These are phyloP conservation scores for Sechiopsis laciniata DNA, from an alignment of 306 rosid species.

Conservation along the genomic window DNA sequence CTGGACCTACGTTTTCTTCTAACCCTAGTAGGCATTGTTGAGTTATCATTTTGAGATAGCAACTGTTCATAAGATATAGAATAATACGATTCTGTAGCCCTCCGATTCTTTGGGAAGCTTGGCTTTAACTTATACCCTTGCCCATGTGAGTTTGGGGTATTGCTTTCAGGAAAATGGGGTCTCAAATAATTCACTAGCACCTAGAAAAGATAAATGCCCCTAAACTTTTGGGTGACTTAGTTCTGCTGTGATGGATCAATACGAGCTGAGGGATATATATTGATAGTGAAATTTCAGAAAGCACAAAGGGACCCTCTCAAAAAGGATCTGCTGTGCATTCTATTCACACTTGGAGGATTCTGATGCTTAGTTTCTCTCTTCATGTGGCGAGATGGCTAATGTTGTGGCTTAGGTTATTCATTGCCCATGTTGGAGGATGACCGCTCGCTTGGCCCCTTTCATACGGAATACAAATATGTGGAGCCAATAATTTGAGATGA, in stretches of 20 bases:
- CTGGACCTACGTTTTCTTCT: neutral
- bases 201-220: neutral
- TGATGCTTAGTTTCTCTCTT: slow-evolving; percentile 8
- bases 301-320: slow-evolving; percentile 10
- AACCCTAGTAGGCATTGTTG: neutral
- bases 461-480: neutral
- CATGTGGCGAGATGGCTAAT: neutral
- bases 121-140: neutral
- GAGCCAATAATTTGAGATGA: neutral
- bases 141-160: slow-evolving; percentile 19
- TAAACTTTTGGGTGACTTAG: slow-evolving; percentile 15
- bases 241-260: neutral
- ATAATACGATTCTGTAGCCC: neutral
- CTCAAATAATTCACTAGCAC: slow-evolving; percentile 11
- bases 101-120: slow-evolving; percentile 1
- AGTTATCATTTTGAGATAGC: neutral
- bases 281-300: slow-evolving; percentile 19
- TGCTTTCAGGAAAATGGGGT: slow-evolving; percentile 17
- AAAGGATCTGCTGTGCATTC: neutral
- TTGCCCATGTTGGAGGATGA: neutral
- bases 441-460: neutral
- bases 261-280: slow-evolving; percentile 4
- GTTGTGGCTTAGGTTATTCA: neutral
- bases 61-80: neutral
- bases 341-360: slow-evolving; percentile 9